Evolutionary conservation across 2,329 filamentous ascomycete genomes (phyloP).

Genomic region (Herpotrichia juniperi): DNA sequence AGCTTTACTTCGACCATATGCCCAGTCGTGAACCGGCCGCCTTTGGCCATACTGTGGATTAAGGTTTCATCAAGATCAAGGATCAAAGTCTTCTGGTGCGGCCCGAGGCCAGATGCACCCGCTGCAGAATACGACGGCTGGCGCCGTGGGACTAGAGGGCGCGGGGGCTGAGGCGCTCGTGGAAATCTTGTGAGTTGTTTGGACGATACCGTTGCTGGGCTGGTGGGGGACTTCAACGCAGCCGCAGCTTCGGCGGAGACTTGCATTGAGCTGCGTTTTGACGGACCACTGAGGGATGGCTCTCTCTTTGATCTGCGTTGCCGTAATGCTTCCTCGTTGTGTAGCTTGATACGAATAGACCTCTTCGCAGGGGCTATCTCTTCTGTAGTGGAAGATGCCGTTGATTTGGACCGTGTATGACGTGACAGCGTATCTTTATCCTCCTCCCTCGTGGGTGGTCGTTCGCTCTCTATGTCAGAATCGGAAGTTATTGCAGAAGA

Average conservation of each 20-base stretch:
- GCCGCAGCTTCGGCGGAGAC: constrained; percentile 58
- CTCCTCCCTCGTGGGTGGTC: constrained; percentile 34
- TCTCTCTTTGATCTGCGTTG: constrained; percentile 74
- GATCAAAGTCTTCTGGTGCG: constrained; percentile 84
- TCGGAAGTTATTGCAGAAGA: constrained; percentile 69
- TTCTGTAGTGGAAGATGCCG: constrained; percentile 56
- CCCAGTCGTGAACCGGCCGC: constrained; percentile 91
- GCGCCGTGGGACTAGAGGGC: constrained; percentile 85
- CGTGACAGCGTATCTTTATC: constrained; percentile 53
- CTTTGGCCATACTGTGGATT: constrained; percentile 97
- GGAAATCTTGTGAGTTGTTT: constrained; percentile 82
- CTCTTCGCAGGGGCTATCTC: constrained; percentile 72
- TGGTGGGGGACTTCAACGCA: constrained; percentile 92
- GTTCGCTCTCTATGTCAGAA: constrained; percentile 66
- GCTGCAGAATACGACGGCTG: constrained; percentile 79
- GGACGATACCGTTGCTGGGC: constrained; percentile 66
- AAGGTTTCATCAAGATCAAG: constrained; percentile 96
- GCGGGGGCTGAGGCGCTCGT: constrained; percentile 83
- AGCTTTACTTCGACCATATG: constrained; percentile 99
- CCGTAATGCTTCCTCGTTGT: constrained; percentile 76
- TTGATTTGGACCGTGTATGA: constrained; percentile 69
- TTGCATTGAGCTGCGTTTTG: constrained; percentile 29
- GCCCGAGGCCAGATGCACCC: constrained; percentile 41
- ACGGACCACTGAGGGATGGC: constrained; percentile 50
- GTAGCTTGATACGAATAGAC: constrained; percentile 89